Base-by-base conservation (phyloP, 495 filamentous ascomycete genomes). In the Filosporella fistucella region DNA sequence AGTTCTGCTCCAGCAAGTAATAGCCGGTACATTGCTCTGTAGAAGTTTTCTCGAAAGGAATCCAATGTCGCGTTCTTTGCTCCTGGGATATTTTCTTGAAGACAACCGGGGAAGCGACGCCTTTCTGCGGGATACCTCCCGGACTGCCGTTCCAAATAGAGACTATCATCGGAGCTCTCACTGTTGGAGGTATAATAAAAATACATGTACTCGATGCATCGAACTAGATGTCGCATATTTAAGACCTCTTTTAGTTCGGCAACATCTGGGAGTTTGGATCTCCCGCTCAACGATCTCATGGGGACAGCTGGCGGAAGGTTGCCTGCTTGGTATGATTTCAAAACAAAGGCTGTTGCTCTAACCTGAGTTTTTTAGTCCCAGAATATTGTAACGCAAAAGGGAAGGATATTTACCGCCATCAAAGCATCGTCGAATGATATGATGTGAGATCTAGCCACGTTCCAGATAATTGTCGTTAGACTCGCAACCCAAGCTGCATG, bases 371-470 rank as follows among this genome's bases (percentile, higher is more conserved):
- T 4, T 49, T 42, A 39, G 24, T 29, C n/a, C 34, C n/a, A 17
- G 24, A 45, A 29, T 30, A 20, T 39, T 30, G 40, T 45, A 45
- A 22, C n/a, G 16, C 20, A 45, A n/a, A 43, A 13, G 39, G 18
- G 39, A 11, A 39, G 30, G 21, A 39, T 51, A 45, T 24, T 39
- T 40, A 51, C 48, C 25, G 48, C 48, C 41, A 51, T 51, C 34
- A 51, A 45, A 14, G 48, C 48, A 51, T 51, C 42, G 32, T 45
- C 40, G 45, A 51, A 51, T 44, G 41, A 44, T 8, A 22, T 32
- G 30, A 51, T 38, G 16, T 44, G 40, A 35, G 48, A 38, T 30
- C 16, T 38, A 21, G n/a, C 48, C 26, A 51, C 40, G 14, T 23
- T 51, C 48, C 48, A 51, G 33, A 51, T 45, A 21, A 51, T 51